Conservation (phyloP, 805 yeast species). For the Sungouiella blattae region DNA sequence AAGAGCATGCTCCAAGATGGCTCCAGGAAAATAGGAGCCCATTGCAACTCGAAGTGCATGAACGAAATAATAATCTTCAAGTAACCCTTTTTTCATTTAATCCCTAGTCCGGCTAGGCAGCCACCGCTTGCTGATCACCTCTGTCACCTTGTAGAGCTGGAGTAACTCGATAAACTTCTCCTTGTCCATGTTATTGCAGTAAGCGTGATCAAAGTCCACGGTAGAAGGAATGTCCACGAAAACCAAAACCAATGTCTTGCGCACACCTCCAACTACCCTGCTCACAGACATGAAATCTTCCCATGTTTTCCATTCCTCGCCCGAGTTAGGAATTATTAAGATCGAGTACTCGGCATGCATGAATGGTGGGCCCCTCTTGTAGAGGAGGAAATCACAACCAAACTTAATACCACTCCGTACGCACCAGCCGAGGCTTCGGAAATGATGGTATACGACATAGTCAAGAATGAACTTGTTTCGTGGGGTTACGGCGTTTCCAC, state of each 20-base stretch:
- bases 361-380: conserved; percentile 92
- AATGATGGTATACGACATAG: conserved; percentile 81
- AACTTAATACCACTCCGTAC: conserved; percentile 88
- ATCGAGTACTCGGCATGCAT: conserved; percentile 88
- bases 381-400: conserved; percentile 80
- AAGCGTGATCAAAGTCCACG: conserved; percentile 23
- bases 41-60: no score
- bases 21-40: no score
- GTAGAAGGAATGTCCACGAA: conserved; percentile 57
- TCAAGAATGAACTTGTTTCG: conserved; percentile 40
- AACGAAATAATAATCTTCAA: no score
- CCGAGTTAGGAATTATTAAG: conserved; percentile 42
- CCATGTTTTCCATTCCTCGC: conserved; percentile 47
- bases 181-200: conserved; percentile 1
- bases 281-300: conserved; percentile 56
- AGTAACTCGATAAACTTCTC: conserved; percentile 29
- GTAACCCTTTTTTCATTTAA: conserved; percentile 31
- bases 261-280: conserved; percentile 84
- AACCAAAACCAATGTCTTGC: conserved; percentile 67
- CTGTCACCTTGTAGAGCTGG: conserved; percentile 51
- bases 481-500: conserved; percentile 6
- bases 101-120: conserved; percentile 81
- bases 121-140: conserved; percentile 77
- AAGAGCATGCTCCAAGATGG: no score
- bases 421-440: conserved; percentile 91